Base-by-base conservation (phyloP, 2,329 filamentous ascomycete genomes). In the Fusarium albidum region DNA sequence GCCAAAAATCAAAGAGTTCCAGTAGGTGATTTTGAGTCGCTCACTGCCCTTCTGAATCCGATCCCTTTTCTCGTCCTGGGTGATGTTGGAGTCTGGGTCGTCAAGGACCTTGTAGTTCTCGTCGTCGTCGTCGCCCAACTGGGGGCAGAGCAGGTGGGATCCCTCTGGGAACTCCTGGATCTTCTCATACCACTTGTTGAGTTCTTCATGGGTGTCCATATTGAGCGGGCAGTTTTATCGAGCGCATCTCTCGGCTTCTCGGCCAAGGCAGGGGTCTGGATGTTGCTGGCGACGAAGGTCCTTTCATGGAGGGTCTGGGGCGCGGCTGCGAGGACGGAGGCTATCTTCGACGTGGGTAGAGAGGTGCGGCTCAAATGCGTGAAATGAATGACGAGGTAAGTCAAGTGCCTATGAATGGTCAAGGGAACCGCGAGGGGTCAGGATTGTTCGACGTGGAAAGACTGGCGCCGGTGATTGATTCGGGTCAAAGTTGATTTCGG, bases 131-230 rank as follows among this genome's bases (percentile, higher is more conserved):
- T 86, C 82, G 62, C 78, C 75, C 49, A 84, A 72, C 55, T 83
- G 85, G 2, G 89, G 87, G 57, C 89, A 92, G 54, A 91, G 82
- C 45, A 91, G 77, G 66, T 92, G 89, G 18, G 78, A 74, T 12
- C 81, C 73, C n/a, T 70, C 34, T 4, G 77, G 75, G n/a, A 82
- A 71, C 25, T 71, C 68, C 38, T 76, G 72, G 3, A 80, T 69
- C 52, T 77, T 73, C 55, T 77, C 73, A 55, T 74, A 79, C 68
- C 75, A 77, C 47, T 73, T 68, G 14, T 66, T 71, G 47, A 81
- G 72, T 60, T 77, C 73, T 56, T 79, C 75, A 34, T 70, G 67
- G 35, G 70, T 67, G 40, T 71, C 70, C 77, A 79, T 80, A 45
- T 52, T 72, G 50, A 57, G 38, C 54, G 31, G 29, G 38, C 42